phyloP scores from a whole-genome alignment of 2,329 filamentous ascomycete species.

The Hymenoscyphus fructigenus region DNA sequence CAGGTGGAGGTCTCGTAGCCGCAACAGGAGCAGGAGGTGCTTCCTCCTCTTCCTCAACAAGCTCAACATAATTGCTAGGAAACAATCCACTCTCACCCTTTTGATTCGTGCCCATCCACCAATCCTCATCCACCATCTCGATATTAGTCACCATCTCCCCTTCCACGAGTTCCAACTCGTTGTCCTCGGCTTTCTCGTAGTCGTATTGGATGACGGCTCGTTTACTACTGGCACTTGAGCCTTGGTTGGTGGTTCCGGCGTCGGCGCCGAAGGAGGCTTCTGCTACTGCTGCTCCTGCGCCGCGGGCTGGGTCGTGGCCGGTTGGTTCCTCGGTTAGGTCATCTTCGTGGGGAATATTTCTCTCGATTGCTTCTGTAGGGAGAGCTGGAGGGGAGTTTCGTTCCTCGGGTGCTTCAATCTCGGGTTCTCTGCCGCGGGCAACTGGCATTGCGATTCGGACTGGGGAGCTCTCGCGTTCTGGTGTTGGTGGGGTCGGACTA shows the following conservation, averaged over 20 bases:
- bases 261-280: constrained; percentile 45
- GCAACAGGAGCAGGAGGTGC: constrained; percentile 28
- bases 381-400: constrained; percentile 55
- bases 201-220: constrained; percentile 86
- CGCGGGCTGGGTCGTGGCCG: constrained; percentile 58
- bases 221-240: constrained; percentile 56
- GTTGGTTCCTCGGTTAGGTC: constrained; percentile 65
- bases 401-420: constrained; percentile 52
- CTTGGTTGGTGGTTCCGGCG: constrained; percentile 42
- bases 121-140: constrained; percentile 96
- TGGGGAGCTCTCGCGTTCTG: constrained; percentile 65
- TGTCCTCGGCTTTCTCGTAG: constrained; percentile 96
- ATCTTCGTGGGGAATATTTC: constrained; percentile 61
- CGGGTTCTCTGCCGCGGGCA: constrained; percentile 56
- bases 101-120: constrained; percentile 95
- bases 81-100: constrained; percentile 86
- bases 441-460: constrained; percentile 87
- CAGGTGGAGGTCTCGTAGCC: constrained; percentile 31
- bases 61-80: constrained; percentile 94
- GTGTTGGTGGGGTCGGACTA: constrained; percentile 43
- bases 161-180: constrained; percentile 88
- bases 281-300: constrained; percentile 56
- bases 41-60: constrained; percentile 56
- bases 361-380: constrained; percentile 62
- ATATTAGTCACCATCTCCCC: constrained; percentile 88